Evolutionary conservation across 352 stramenopile genomes (phyloP).

Genomic region (Peronosclerospora sorghi): DNA sequence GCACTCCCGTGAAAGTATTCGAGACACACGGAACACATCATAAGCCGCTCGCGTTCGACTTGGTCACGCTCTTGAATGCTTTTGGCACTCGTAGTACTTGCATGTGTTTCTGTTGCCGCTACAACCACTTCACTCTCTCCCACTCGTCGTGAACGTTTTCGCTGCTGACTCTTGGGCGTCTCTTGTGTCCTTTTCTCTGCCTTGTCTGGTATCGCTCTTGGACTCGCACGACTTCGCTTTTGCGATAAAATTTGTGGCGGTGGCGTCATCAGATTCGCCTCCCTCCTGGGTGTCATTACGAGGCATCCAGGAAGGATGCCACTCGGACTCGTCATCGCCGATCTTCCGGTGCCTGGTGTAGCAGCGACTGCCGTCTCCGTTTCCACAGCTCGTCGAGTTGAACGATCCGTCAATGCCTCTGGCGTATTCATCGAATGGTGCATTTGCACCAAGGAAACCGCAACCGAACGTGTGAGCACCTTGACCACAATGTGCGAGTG

Average conservation of each 20-base stretch:
- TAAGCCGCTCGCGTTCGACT: conserved; percentile 52
- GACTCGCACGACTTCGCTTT: conserved; percentile 20
- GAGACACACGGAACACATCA: conserved; percentile 74
- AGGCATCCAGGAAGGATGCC: conserved; percentile 6
- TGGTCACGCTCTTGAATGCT: conserved; percentile 14
- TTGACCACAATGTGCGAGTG: conserved; percentile 33
- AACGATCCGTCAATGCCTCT: conserved; percentile 4
- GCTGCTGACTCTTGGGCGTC: conserved; percentile 20
- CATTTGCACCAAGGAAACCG: conserved; percentile 5
- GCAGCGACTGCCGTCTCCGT: conserved; percentile 3
- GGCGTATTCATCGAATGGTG: conserved; percentile 2
- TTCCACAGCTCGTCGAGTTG: conserved; percentile 11
- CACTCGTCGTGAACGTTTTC: conserved; percentile 25
- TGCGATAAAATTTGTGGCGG: conserved; percentile 14
- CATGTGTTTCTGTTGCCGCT: conserved; percentile 6
- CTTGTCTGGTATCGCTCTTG: conserved; percentile 4
- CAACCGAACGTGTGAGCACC: conserved; percentile 9
- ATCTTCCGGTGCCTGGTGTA: conserved; percentile 11
- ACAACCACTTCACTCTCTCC: conserved; percentile 12
- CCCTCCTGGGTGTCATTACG: conserved; percentile 4
- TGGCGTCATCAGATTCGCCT: conserved; percentile 5
- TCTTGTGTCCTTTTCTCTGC: conserved; percentile 18
- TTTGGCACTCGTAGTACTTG: conserved; percentile 2
- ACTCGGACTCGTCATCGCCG: conserved; percentile 5
- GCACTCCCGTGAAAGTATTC: conserved; percentile 72